Base-by-base conservation (phyloP, 371 early-diverging fungal species). In the Rhizopus microsporus region DNA sequence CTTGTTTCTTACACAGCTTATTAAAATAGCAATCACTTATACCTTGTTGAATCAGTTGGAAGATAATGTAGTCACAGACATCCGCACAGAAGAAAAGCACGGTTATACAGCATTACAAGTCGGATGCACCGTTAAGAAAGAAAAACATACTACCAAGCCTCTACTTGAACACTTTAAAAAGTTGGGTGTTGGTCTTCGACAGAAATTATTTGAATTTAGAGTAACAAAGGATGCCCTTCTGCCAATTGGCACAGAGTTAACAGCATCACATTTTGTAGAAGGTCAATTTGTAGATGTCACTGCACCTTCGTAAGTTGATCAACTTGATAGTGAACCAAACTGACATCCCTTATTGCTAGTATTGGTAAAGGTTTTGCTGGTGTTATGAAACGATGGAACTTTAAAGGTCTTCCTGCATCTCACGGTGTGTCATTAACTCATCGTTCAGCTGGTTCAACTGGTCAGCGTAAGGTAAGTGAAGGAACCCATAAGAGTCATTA, bases 361-460 rank as follows among this genome's bases (percentile, higher is more conserved):
- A 85, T 89, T 53, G 97, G 95, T 56, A 97, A 97, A 73, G 98
- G 98, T 30, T 97, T 97, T 77, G 92, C 92, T 66, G 98, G 98
- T 71, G 96, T 88, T 5, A 97, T 97, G 96, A 97, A 97, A 82
- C 87, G 96, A 71, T 93, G 92, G 88, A 93, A 93, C 42, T 97
- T 97, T 68, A 85, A 82, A 48, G 98, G 98, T 72, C 85, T 89
- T 54, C 88, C 88, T 17, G 98, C 98, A 17, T 87, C 96, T 51
- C 98, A 98, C 75, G 98, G 98, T 83, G 88, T 84, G 23, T 96
- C 98, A 10, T 73, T 94, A 23, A 78, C 93, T 15, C 98, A 98
- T 77, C 84, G 98, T 65, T 88, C 90, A 2, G 81, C 78, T 42
- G 98, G 98, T 73, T 93, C 97, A n/a, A 95, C 92, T n/a, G 98